Conservation (phyloP, 2,329 filamentous ascomycete genomes). For the Trichoderma pleuroti region DNA sequence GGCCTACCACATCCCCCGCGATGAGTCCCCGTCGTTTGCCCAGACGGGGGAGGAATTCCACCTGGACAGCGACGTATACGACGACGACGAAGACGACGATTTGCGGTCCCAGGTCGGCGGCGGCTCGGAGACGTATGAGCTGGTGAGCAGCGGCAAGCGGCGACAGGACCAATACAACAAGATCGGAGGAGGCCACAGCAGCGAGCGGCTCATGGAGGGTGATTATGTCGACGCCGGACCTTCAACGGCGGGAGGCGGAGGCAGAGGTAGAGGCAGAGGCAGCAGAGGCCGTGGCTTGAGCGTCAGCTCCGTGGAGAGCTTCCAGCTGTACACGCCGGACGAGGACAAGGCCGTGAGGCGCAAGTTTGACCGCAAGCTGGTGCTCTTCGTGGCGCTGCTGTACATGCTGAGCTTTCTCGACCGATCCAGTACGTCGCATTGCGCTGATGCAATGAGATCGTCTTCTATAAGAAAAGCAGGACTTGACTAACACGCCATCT, state of each 20-base stretch:
- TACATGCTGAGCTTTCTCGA: slow-evolving; percentile 86
- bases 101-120: slow-evolving; percentile 32
- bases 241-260: background rate
- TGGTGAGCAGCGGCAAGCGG: slow-evolving; percentile 28
- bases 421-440: slow-evolving; percentile 66
- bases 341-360: slow-evolving; percentile 69
- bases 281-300: slow-evolving; percentile 25
- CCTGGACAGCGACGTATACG: slow-evolving; percentile 30
- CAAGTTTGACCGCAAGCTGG: slow-evolving; percentile 74
- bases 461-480: background rate
- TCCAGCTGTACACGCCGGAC: slow-evolving; percentile 52
- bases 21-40: slow-evolving; percentile 37
- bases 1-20: slow-evolving; percentile 26
- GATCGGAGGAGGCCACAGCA: slow-evolving; percentile 3
- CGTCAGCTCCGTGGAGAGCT: slow-evolving; percentile 35
- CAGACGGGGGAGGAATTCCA: slow-evolving; percentile 38
- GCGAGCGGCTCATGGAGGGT: slow-evolving; percentile 24
- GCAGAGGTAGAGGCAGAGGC: no score
- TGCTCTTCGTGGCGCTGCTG: slow-evolving; percentile 75
- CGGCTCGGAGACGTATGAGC: slow-evolving; percentile 34
- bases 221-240: slow-evolving; percentile 24
- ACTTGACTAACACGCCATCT: background rate
- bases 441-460: background rate
- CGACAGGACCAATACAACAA: slow-evolving; percentile 19
- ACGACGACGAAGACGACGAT: slow-evolving; percentile 27